Evolutionary conservation across 2,329 filamentous ascomycete species (phyloP).

Genomic region (Aulographum hederae): DNA sequence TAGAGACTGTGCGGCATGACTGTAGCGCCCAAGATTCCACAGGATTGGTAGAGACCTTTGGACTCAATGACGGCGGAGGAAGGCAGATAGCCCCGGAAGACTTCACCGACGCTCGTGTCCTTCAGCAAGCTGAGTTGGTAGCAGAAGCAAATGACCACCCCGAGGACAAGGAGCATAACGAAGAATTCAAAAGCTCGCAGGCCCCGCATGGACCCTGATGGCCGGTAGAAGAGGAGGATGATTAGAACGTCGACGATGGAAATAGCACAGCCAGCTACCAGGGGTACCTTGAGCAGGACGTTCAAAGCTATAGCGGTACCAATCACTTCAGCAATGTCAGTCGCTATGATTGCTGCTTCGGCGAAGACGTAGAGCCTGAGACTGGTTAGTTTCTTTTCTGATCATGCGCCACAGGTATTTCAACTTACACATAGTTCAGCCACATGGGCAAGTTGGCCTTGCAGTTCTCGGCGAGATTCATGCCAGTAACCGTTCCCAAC

Average conservation of each 20-base stretch:
- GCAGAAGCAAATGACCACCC: conserved; percentile 38
- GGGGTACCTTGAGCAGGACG: conserved; percentile 31
- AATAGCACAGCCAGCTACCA: conserved; percentile 38
- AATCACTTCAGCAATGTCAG: conserved; percentile 39
- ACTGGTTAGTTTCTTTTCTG: no score
- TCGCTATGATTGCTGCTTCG: conserved; percentile 38
- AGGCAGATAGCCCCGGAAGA: conserved; percentile 36
- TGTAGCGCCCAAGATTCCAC: conserved; percentile 60
- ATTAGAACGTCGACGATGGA: conserved; percentile 37
- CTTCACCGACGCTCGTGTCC: conserved; percentile 28
- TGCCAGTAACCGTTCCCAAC: conserved; percentile 30
- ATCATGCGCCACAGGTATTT: no score
- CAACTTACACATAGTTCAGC: conserved; percentile 33
- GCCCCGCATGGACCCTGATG: conserved; percentile 31
- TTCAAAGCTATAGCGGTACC: conserved; percentile 39
- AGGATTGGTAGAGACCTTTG: conserved; percentile 42
- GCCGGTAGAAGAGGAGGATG: conserved; percentile 36
- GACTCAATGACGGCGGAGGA: conserved; percentile 32
- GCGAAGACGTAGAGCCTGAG: conserved; percentile 37
- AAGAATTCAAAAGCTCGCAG: conserved; percentile 35
- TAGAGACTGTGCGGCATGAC: conserved; percentile 44
- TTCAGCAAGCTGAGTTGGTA: conserved; percentile 36
- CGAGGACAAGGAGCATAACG: conserved; percentile 33
- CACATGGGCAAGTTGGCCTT: conserved; percentile 30
- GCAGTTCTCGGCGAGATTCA: conserved; percentile 31